Percentiles rank a stretch among this genome's conserved stretches.
These are phyloP conservation scores for Cyanodermella asteris DNA, from an alignment of 2,329 filamentous ascomycete species.

Conservation along the genomic window DNA sequence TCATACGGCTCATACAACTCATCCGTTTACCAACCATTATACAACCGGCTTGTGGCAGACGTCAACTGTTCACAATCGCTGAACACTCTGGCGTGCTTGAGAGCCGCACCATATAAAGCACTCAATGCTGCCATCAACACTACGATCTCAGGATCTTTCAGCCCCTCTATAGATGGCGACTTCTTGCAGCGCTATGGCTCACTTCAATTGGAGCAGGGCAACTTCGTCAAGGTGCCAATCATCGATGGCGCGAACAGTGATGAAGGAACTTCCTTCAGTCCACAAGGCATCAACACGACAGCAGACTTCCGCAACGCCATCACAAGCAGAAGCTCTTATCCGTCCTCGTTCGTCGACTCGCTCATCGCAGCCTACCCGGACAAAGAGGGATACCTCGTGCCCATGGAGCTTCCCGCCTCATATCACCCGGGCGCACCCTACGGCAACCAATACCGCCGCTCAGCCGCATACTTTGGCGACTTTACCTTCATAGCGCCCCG, in stretches of 20 bases:
- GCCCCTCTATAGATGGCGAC: slow-evolving; percentile 34
- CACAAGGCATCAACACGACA: slow-evolving; percentile 31
- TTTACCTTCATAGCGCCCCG: slow-evolving; percentile 32
- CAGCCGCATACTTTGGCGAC: slow-evolving; percentile 33
- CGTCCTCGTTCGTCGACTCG: slow-evolving; percentile 13
- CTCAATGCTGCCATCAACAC: no score
- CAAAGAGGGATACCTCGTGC: slow-evolving; percentile 26
- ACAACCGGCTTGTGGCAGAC: neutral
- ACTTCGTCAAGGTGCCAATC: slow-evolving; percentile 42
- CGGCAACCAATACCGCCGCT: slow-evolving; percentile 31
- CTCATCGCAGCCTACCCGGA: slow-evolving; percentile 32
- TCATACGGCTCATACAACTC: slow-evolving; percentile 4
- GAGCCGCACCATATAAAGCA: no score
- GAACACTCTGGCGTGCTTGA: neutral
- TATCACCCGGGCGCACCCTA: slow-evolving; percentile 15
- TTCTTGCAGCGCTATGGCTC: slow-evolving; percentile 31
- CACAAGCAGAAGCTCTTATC: no score
- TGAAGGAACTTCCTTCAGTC: slow-evolving; percentile 38
- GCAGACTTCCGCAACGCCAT: slow-evolving; percentile 32
- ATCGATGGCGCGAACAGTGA: slow-evolving; percentile 43
- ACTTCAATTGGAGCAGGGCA: slow-evolving; percentile 31
- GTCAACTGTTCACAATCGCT: neutral
- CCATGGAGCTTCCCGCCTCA: slow-evolving; percentile 17
- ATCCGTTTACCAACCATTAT: neutral
- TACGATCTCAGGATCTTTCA: no score